Conservation (phyloP, 2,329 filamentous ascomycete species). For the Fusarium austroafricanum region DNA sequence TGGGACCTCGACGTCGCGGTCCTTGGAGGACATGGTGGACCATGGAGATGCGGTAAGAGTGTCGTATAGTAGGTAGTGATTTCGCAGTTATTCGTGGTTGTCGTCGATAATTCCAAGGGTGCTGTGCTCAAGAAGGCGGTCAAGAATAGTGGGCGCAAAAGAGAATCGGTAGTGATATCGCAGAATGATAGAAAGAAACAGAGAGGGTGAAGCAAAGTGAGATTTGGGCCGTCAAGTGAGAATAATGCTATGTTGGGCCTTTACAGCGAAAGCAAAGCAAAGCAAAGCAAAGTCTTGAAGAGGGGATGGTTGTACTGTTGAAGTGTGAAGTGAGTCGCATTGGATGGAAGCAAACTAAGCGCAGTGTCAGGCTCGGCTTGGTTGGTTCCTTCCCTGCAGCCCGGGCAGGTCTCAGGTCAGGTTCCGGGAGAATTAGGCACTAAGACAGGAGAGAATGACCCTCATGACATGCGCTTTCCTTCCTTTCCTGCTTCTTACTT, state of each 20-base stretch:
- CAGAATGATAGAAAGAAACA: not conserved
- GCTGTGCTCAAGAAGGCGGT: slow-evolving; percentile 26
- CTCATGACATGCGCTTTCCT: slow-evolving; percentile 13
- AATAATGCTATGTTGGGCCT: slow-evolving; percentile 15
- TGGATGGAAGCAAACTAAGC: slow-evolving; percentile 23
- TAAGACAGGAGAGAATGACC: slow-evolving; percentile 32
- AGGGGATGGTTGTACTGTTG: slow-evolving; percentile 36
- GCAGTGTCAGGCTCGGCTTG: slow-evolving; percentile 37
- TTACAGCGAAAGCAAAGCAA: too few species aligned
- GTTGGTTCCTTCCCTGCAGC: slow-evolving; percentile 32
- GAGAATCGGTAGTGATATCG: slow-evolving; percentile 5
- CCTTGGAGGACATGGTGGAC: slow-evolving; percentile 55
- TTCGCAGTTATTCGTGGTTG: slow-evolving; percentile 17
- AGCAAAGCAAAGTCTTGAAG: slow-evolving; percentile 31
- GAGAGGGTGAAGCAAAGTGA: slow-evolving; percentile 5
- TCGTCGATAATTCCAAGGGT: slow-evolving; percentile 24
- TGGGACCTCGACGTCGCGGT: slow-evolving; percentile 55
- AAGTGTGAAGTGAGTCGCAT: slow-evolving; percentile 33
- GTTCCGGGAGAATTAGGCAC: slow-evolving; percentile 32
- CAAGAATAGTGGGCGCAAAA: slow-evolving; percentile 29
- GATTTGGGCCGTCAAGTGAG: slow-evolving; percentile 15
- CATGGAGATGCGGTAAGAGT: slow-evolving; percentile 41
- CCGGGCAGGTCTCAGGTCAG: slow-evolving; percentile 29
- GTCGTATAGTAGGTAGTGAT: slow-evolving; percentile 9
- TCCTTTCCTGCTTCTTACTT: not conserved